Percentiles rank a stretch among this genome's conserved stretches.
Evolutionary conservation across 169 alveolate genomes (phyloP).

Genomic region (Cryptosporidium canis): DNA sequence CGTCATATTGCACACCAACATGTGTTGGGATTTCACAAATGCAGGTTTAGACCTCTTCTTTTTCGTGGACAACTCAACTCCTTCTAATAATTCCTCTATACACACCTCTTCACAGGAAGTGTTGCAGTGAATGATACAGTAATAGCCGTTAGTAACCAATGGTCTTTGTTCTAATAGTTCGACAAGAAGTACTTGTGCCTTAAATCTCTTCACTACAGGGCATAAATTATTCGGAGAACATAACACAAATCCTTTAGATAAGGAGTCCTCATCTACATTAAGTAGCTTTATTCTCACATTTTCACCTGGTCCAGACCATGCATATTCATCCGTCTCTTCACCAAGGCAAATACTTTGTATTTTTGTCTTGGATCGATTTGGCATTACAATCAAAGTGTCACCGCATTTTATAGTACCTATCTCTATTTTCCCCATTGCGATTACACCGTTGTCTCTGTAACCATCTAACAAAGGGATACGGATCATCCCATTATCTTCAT

Average conservation of each 20-base stretch:
- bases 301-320: constrained; percentile 92
- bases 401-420: constrained; percentile 83
- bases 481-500: constrained; percentile 82
- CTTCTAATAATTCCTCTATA: constrained; percentile 81
- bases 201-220: constrained; percentile 89
- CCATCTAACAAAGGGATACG: constrained; percentile 91
- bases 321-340: constrained; percentile 88
- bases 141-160: constrained; percentile 93
- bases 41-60: constrained; percentile 84
- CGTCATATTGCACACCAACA: constrained; percentile 76
- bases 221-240: constrained; percentile 91
- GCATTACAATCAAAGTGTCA: constrained; percentile 87
- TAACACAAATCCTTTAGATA: constrained; percentile 94
- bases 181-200: constrained; percentile 89
- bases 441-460: constrained; percentile 90
- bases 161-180: constrained; percentile 94
- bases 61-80: constrained; percentile 81
- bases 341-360: constrained; percentile 82
- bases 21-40: constrained; percentile 83
- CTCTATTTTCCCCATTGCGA: constrained; percentile 93
- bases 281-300: constrained; percentile 87
- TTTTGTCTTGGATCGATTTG: constrained; percentile 86
- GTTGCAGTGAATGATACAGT: constrained; percentile 89
- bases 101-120: constrained; percentile 88
- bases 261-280: constrained; percentile 92